Percentiles rank a stretch among this genome's conserved stretches.
phyloP scores from a whole-genome alignment of 306 rosid genomes.

The Lathyrus tuberosus region DNA sequence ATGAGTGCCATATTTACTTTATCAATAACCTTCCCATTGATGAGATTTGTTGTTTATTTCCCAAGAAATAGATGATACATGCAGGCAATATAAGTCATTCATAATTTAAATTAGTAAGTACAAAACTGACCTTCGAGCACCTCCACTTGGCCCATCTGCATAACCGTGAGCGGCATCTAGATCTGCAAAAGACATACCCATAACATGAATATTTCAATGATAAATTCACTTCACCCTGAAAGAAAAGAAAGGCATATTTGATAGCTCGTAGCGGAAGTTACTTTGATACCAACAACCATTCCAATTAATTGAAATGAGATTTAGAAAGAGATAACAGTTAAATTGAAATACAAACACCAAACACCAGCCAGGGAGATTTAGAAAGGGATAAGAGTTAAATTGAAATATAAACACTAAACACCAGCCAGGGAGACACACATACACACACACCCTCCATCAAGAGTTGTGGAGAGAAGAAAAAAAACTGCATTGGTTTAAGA shows the following conservation, averaged over 20 bases:
- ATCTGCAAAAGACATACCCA: slow-evolving; percentile 37
- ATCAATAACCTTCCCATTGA: slow-evolving; percentile 22
- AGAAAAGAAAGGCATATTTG: not conserved
- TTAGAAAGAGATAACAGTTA: too few relatives aligned
- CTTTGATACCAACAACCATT: not conserved
- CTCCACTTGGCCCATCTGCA: slow-evolving; percentile 44
- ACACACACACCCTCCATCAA: not conserved
- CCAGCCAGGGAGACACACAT: too few relatives aligned
- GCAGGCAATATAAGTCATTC: slow-evolving; percentile 1
- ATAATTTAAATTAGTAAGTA: slow-evolving; percentile 5
- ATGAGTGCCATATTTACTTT: slow-evolving; percentile 10
- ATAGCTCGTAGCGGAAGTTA: not conserved
- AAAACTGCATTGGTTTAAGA: not conserved
- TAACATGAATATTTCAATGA: slow-evolving; percentile 15
- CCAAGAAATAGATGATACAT: slow-evolving; percentile 24
- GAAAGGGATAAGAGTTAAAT: not conserved
- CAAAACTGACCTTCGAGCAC: slow-evolving; percentile 47
- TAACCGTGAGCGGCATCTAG: slow-evolving; percentile 41
- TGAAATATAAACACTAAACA: slow-evolving; percentile 8
- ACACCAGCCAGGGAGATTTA: too few relatives aligned
- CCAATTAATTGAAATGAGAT: slow-evolving; percentile 2
- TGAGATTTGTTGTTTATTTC: not conserved
- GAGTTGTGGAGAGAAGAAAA: not conserved
- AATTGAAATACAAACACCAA: too few relatives aligned
- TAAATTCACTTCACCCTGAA: not conserved